Percentiles rank a stretch among this genome's conserved stretches.
Conservation (phyloP, 768 basidiomycete genomes). For the Dacryopinax spathularia region DNA sequence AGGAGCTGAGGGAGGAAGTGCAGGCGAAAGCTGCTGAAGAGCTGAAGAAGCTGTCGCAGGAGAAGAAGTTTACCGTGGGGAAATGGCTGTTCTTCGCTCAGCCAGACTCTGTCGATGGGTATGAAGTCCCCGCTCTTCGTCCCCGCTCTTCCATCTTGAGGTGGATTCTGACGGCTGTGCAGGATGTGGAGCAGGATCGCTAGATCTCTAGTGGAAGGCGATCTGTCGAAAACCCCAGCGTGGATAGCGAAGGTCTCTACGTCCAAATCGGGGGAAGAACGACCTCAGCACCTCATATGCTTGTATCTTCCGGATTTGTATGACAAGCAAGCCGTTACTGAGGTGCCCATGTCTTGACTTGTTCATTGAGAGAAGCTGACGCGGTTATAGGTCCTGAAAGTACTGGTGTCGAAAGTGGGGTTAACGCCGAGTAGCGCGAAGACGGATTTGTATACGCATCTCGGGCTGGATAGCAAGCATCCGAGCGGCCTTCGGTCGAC, state of each 20-base stretch:
- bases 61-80: constrained; percentile 40
- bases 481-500: constrained; percentile 57
- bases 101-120: constrained; percentile 47
- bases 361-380: constrained; percentile 9
- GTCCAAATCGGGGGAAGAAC: constrained; percentile 33
- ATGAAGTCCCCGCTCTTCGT: constrained; percentile 24
- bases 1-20: constrained; percentile 58
- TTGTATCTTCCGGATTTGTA: constrained; percentile 59
- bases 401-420: constrained; percentile 51
- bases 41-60: constrained; percentile 45
- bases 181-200: constrained; percentile 9
- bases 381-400: constrained; percentile 46
- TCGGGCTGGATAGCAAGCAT: constrained; percentile 46
- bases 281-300: constrained; percentile 53
- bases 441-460: constrained; percentile 49
- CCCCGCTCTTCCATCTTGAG: constrained; percentile 3
- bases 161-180: constrained; percentile 17
- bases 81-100: constrained; percentile 65
- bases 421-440: constrained; percentile 55
- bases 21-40: constrained; percentile 46
- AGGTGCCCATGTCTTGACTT: constrained; percentile 25
- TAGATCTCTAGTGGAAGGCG: constrained; percentile 53
- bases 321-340: constrained; percentile 43
- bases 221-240: constrained; percentile 44
- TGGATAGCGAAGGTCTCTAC: constrained; percentile 53